Evolutionary conservation across 129 eudicot species (phyloP), one percentile per base, ranked within the genome.

Genomic region (Chrysanthemum lavandulifolium): DNA sequence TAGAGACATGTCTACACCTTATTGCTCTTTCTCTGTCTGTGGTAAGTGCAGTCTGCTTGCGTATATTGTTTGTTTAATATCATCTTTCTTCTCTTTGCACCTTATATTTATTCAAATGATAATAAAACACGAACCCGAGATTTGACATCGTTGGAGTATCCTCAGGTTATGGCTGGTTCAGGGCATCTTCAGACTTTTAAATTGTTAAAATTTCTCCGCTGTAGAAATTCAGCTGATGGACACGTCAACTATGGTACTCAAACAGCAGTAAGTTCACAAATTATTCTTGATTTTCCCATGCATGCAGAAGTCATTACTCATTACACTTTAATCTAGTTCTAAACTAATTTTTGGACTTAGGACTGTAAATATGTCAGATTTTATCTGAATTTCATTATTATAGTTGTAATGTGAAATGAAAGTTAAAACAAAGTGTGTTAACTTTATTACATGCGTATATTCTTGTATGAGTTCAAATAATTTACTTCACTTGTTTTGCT

Each of bases 81-180:
- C 62, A 21, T 21, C 29, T 45, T 5, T 45, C 9, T 61, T 29
- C 14, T 18, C 14, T 58, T 10, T 15, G 23, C 23, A 19, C 3
- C 48, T 9, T 13, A 6, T 25, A 13, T 48, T 15, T 47, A 48
- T 33, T 11, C 59, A 65, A 53, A 25, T 67, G 56, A 53, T 33
- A 6, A 61, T 61, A 5, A 40, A 6, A 40, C 45, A 40, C 10
- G n/a, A 31, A 33, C 27, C 40, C 36, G 47, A 51, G n/a, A 52
- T 69, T 50, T 78, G 61, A 73, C 77, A 13, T 70, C 5, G 36
- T 36, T 71, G 60, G 74, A 66, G 50, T 63, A 65, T 75, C 45
- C 7, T 40, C 86, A 94, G 98, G 98, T 94, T 67, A 90, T 94
- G 99, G 97, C 99, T 73, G 99, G 99, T 72, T 87, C 99, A 7